Evolutionary conservation across 2,329 filamentous ascomycete species (phyloP), one percentile per base, ranked within the genome.

Genomic region (Bipolaris cookei): DNA sequence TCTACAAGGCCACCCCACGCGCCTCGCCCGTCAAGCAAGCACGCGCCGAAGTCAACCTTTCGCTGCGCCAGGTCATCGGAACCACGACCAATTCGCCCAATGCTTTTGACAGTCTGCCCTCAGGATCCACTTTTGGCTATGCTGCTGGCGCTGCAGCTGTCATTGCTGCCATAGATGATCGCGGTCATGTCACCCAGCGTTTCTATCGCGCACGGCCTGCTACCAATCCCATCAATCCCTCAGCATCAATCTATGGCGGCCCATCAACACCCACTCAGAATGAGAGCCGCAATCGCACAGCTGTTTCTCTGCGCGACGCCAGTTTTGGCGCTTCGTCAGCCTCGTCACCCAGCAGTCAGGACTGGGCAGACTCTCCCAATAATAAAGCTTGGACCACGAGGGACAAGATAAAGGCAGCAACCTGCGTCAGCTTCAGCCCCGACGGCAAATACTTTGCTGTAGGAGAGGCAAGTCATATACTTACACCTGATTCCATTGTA

Each of bases 141-240:
- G 93, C 92, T 62, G 94, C 95, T 7, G 95, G 95, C 53, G 95
- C 92, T 8, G 92, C 94, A 41, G 94, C 92, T n/a, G 91, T 99
- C 0, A 86, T 98, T 16, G 91, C 93, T 6, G 88, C 90, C 65
- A 82, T 97, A 50, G 86, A 91, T 62, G 85, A 87, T 49, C 82
- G 90, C 30, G 71, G 83, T 60, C 76, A 80, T 57, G 77, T 88
- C 69, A 84, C 84, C 1, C 94, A 98, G 75, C 89, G 92, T 58
- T 98, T 98, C 80, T 98, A 91, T 80, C 87, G 92, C 71, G 95
- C 94, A 38, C 86, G 91, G 30, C 92, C 93, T 10, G 83, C 83
- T 8, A 82, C 82, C 10, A 87, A 88, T 20, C 90, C 91, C 5
- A 76, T 90, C 38, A 90, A 92, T 59, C 78, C 82, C 11, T 79